These are phyloP conservation scores for Neurospora tetrasperma DNA, from an alignment of 495 filamentous ascomycete genomes.

Conservation along the genomic window DNA sequence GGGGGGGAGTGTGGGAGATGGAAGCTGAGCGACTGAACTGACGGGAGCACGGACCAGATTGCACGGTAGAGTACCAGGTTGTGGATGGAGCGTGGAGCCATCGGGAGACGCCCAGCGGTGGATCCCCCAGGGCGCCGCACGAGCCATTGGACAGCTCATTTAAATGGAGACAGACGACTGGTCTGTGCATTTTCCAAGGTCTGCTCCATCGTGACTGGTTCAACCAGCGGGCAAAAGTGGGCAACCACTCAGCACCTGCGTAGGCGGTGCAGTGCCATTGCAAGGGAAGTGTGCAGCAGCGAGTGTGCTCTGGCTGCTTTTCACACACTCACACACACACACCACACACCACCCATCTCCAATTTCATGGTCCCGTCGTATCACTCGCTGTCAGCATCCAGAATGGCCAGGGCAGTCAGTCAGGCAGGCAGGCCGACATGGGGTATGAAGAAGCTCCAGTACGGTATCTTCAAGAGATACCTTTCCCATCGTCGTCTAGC, in stretches of 20 bases:
- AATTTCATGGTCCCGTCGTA: background rate
- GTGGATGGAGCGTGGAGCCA: conserved; percentile 5
- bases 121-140: background rate
- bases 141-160: background rate
- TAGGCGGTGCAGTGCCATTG: background rate
- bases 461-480: background rate
- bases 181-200: background rate
- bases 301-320: background rate
- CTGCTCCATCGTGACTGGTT: background rate
- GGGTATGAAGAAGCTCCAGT: background rate
- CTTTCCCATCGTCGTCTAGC: background rate
- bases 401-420: background rate
- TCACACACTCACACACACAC: background rate
- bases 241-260: background rate
- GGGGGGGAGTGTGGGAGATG: conserved; percentile 20
- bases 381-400: background rate
- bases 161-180: background rate
- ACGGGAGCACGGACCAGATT: conserved; percentile 1
- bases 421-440: background rate
- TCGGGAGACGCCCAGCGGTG: background rate
- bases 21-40: conserved; percentile 15
- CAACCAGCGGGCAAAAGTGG: background rate
- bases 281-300: background rate
- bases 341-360: background rate
- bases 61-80: background rate